phyloP scores from a whole-genome alignment of 164 flowering plant genomes.

The Tetracentron sinense region DNA sequence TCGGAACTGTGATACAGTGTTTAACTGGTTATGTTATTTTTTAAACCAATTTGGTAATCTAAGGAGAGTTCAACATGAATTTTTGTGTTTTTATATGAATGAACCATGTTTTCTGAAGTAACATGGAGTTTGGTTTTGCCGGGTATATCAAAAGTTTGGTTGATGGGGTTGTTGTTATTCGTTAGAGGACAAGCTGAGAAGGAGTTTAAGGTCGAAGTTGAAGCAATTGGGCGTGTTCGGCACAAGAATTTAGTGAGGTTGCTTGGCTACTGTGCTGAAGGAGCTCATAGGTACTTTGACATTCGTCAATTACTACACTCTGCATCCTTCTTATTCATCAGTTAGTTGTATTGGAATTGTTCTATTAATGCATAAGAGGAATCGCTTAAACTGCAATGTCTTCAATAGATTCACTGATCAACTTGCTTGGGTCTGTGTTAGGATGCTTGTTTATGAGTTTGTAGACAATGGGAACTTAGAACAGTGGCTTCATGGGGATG shows the following conservation, averaged over 20 bases:
- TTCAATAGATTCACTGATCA: neutral
- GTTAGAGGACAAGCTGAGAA: slow-evolving; percentile 78
- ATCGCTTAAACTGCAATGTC: neutral
- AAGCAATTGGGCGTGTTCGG: slow-evolving; percentile 84
- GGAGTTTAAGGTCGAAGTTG: slow-evolving; percentile 84
- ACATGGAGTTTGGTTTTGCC: no score
- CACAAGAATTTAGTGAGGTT: slow-evolving; percentile 87
- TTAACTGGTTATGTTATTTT: no score
- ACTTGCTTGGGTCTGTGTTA: slow-evolving; percentile 14
- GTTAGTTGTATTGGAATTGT: neutral
- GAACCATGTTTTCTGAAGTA: neutral
- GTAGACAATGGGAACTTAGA: slow-evolving; percentile 71
- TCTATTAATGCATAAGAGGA: neutral
- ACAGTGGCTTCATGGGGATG: slow-evolving; percentile 84
- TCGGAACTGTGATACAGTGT: neutral
- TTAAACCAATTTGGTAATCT: no score
- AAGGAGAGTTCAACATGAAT: neutral
- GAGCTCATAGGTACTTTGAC: slow-evolving; percentile 70
- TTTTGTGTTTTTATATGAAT: no score
- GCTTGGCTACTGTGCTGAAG: slow-evolving; percentile 91
- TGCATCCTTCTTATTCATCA: neutral
- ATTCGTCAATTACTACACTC: neutral
- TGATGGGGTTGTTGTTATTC: slow-evolving; percentile 1
- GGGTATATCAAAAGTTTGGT: no score
- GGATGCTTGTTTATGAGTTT: slow-evolving; percentile 83